Evolutionary conservation across 1,139 yeast genomes (phyloP).

Genomic region (Scheffersomyces illinoinensis): DNA sequence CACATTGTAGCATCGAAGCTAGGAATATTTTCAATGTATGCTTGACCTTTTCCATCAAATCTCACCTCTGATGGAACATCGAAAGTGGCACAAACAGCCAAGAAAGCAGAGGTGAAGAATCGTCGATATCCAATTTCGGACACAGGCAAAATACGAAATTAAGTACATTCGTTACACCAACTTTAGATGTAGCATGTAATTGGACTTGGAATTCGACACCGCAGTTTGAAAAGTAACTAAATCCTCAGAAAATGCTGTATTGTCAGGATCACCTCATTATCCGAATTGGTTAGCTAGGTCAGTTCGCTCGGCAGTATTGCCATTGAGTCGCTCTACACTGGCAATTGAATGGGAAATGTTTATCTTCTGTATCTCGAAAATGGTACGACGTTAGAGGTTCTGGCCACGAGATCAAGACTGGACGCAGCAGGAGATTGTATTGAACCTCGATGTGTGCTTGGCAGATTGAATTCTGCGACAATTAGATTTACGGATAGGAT

Average conservation of each 20-base stretch:
- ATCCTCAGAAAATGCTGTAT: background rate
- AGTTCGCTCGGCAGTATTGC: no score
- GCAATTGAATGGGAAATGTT: background rate
- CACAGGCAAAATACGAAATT: background rate
- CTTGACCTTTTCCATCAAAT: background rate
- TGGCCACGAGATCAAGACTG: background rate
- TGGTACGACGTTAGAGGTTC: background rate
- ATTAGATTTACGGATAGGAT: background rate
- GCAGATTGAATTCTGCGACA: background rate
- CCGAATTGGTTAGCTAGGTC: background rate
- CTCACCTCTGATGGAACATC: background rate
- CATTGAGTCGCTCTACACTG: background rate
- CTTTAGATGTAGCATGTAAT: background rate
- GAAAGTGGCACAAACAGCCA: background rate
- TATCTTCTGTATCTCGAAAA: no score
- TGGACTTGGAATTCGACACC: background rate
- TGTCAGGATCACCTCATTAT: background rate
- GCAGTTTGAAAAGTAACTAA: background rate
- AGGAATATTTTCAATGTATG: background rate
- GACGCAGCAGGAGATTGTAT: background rate
- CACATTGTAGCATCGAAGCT: background rate
- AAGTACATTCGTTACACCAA: background rate
- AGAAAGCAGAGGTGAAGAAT: background rate
- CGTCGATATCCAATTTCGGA: background rate
- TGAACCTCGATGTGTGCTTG: background rate